phyloP scores from a whole-genome alignment of 2,329 filamentous ascomycete genomes.

The Karstenula rhodostoma region DNA sequence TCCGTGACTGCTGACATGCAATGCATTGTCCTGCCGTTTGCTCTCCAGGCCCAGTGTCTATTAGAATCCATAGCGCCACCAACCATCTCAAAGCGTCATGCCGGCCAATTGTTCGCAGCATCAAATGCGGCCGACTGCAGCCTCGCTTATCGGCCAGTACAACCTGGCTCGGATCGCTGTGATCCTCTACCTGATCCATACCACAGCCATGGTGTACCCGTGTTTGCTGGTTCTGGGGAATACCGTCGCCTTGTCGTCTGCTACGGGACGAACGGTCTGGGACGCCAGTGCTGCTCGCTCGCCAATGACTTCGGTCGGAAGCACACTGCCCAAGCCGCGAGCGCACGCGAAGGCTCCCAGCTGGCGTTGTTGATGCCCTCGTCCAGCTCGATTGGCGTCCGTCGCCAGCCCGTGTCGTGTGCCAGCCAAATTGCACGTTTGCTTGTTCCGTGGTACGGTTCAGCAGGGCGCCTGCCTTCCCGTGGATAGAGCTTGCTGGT shows the following conservation, averaged over 20 bases:
- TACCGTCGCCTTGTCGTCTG: not conserved
- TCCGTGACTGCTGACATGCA: not conserved
- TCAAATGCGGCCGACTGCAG: not conserved
- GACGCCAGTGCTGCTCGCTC: not conserved
- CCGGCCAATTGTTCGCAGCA: not conserved
- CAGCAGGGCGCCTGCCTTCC: conserved; percentile 6
- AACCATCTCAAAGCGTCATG: not conserved
- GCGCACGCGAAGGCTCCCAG: conserved; percentile 7
- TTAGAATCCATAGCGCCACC: no score
- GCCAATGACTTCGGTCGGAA: conserved; percentile 5
- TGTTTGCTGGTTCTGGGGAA: not conserved
- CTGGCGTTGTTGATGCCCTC: not conserved
- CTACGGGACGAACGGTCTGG: not conserved
- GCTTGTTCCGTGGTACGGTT: conserved; percentile 9
- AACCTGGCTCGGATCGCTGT: conserved; percentile 1
- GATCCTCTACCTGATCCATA: not conserved
- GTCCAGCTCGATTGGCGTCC: conserved; percentile 3
- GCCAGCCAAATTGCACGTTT: conserved; percentile 2
- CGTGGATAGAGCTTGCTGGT: not conserved
- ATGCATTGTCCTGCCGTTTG: not conserved
- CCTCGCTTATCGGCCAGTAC: conserved; percentile 8
- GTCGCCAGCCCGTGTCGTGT: not conserved
- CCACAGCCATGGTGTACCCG: not conserved
- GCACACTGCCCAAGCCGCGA: conserved; percentile 3
- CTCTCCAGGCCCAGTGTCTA: no score